Evolutionary conservation across 495 filamentous ascomycete genomes (phyloP).

Genomic region (Tricharina praecox): DNA sequence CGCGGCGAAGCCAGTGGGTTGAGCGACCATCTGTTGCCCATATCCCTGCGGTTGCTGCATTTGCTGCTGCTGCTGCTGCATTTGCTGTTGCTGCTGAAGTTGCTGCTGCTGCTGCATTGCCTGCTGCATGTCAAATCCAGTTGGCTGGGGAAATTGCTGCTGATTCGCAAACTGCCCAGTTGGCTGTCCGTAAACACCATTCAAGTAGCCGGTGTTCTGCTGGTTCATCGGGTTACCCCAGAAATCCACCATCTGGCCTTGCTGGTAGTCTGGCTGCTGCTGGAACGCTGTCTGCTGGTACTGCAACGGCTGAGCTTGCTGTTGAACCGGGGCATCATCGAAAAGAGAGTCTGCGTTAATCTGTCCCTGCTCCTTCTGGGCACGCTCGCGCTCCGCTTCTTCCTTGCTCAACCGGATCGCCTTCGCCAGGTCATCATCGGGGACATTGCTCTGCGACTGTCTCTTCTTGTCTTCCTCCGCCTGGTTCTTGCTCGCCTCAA

Average conservation of each 20-base stretch:
- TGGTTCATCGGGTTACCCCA: conserved; percentile 82
- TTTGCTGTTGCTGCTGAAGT: too few relatives aligned
- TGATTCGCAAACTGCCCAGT: conserved; percentile 36
- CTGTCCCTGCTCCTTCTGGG: conserved; percentile 77
- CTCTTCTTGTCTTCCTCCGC: conserved; percentile 74
- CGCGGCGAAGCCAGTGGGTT: conserved; percentile 52
- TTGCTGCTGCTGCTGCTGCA: too few relatives aligned
- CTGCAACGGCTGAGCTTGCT: conserved; percentile 31
- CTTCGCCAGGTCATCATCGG: conserved; percentile 81
- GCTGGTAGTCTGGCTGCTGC: conserved; percentile 55
- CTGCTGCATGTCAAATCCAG: conserved; percentile 40
- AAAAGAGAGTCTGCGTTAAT: conserved; percentile 74
- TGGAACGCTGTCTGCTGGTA: conserved; percentile 27
- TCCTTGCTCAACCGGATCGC: conserved; percentile 93
- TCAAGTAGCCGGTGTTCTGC: conserved; percentile 69
- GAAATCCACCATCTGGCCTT: conserved; percentile 89
- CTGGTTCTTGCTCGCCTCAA: conserved; percentile 91
- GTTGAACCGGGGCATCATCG: conserved; percentile 53
- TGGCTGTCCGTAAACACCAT: conserved; percentile 63
- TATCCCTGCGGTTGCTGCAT: conserved; percentile 30
- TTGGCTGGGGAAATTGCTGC: conserved; percentile 13
- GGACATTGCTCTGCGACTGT: conserved; percentile 30
- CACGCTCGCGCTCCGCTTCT: conserved; percentile 54
- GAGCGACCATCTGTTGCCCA: conserved; percentile 39
- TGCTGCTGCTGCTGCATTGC: conserved; percentile 29